Evolutionary conservation across 129 eudicot species (phyloP).

Genomic region (Arctium minus): DNA sequence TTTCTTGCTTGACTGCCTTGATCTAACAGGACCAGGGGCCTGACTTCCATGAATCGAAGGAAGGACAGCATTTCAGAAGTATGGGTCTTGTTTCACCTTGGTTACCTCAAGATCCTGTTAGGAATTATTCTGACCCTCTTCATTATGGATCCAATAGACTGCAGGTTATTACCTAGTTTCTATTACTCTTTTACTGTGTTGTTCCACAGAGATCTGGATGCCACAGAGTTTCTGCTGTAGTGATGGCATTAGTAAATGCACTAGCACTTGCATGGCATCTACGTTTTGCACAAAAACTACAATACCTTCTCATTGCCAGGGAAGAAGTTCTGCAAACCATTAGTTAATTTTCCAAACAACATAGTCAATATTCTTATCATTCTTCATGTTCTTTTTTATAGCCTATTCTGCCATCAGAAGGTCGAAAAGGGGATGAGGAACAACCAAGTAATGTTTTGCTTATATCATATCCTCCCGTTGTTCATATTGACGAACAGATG

Average conservation of each 20-base stretch:
- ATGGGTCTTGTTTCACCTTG: slow-evolving; percentile 44
- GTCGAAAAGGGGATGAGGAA: slow-evolving; percentile 36
- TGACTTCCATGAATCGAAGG: slow-evolving; percentile 38
- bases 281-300: not conserved
- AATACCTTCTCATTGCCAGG: not conserved
- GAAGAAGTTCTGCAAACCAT: not conserved
- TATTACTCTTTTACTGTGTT: not conserved
- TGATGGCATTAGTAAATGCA: too few relatives aligned
- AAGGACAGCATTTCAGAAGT: slow-evolving; percentile 36
- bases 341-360: not conserved
- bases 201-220: not conserved
- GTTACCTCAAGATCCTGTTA: slow-evolving; percentile 36
- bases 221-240: too few relatives aligned
- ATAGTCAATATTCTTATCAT: not conserved
- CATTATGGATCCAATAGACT: slow-evolving; percentile 39
- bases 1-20: not conserved
- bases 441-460: slow-evolving; percentile 58
- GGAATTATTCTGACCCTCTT: slow-evolving; percentile 25
- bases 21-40: slow-evolving; percentile 46
- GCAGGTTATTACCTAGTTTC: slow-evolving; percentile 28
- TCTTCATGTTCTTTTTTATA: slow-evolving; percentile 28
- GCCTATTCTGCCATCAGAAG: slow-evolving; percentile 37
- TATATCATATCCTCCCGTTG: slow-evolving; percentile 67
- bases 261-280: too few relatives aligned
- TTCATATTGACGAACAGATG: slow-evolving; percentile 72